A percentile compares a stretch with the other conserved stretches of the same genome.
These are phyloP conservation scores for Vaccinium myrtillus DNA, from an alignment of 148 eudicot species.

Conservation along the genomic window DNA sequence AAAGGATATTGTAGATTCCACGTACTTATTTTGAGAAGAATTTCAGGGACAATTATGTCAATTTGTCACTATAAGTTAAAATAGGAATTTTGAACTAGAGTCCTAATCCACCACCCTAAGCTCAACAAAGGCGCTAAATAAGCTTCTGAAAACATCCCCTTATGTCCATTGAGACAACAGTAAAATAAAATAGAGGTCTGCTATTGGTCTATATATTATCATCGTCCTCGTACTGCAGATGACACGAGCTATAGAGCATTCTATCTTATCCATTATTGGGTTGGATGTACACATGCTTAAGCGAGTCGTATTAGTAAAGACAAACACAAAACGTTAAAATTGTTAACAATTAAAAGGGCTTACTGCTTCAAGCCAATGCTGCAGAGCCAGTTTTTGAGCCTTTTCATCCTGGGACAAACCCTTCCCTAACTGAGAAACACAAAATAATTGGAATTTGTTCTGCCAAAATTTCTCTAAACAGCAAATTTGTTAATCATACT, in stretches of 20 bases:
- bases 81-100: neutral
- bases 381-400: slow-evolving; percentile 32
- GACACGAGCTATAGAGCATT: neutral
- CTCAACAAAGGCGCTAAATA: neutral
- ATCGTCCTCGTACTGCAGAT: neutral
- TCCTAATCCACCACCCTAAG: neutral
- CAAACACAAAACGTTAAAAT: neutral
- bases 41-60: neutral
- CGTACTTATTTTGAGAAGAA: neutral
- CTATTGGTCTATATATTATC: neutral
- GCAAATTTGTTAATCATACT: neutral
- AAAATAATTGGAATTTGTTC: neutral
- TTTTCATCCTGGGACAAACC: slow-evolving; percentile 35
- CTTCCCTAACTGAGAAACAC: slow-evolving; percentile 29
- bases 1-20: neutral
- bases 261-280: neutral
- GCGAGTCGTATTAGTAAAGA: neutral
- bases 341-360: neutral
- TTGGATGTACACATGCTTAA: neutral
- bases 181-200: neutral
- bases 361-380: slow-evolving; percentile 41
- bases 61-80: neutral
- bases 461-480: neutral
- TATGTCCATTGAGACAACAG: neutral
- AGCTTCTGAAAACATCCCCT: neutral